phyloP scores from a whole-genome alignment of 2,329 filamentous ascomycete species.

The Paraconiothyrium brasiliense region DNA sequence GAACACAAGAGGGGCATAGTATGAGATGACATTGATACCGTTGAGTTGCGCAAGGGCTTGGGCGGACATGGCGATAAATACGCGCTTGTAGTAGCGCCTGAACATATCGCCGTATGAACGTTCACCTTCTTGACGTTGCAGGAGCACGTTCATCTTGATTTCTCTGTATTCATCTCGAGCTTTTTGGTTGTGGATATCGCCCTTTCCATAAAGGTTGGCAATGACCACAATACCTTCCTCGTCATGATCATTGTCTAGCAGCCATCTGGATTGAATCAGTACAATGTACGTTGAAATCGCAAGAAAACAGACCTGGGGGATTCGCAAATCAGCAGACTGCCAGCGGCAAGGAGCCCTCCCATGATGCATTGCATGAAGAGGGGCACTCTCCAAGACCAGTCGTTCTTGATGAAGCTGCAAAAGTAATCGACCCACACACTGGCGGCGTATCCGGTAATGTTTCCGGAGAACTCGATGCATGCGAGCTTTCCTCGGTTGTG shows the following conservation, averaged over 20 bases:
- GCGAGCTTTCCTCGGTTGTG: constrained; percentile 96
- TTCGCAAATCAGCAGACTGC: constrained; percentile 93
- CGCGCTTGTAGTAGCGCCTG: constrained; percentile 85
- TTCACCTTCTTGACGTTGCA: constrained; percentile 94
- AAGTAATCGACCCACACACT: constrained; percentile 99
- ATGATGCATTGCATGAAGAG: constrained; percentile 93
- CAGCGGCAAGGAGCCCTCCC: constrained; percentile 84
- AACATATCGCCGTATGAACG: constrained; percentile 95
- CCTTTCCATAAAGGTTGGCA: constrained; percentile 94
- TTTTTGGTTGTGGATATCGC: constrained; percentile 92
- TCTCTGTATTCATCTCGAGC: constrained; percentile 96
- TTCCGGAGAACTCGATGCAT: constrained; percentile 97
- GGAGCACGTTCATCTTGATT: constrained; percentile 97
- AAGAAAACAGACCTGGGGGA: constrained; percentile 76
- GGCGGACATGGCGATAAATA: constrained; percentile 98
- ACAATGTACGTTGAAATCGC: neutral
- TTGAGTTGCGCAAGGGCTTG: constrained; percentile 96
- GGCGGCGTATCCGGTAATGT: constrained; percentile 93
- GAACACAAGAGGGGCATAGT: constrained; percentile 96
- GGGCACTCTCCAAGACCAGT: constrained; percentile 91
- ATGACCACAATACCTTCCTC: constrained; percentile 99
- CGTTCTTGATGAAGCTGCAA: constrained; percentile 85
- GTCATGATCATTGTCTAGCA: constrained; percentile 96
- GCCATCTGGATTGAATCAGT: constrained; percentile 72
- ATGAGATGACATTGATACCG: constrained; percentile 99